Base-by-base conservation (phyloP, 768 basidiomycete species). In the Rhodosporidiobolus odoratus region DNA sequence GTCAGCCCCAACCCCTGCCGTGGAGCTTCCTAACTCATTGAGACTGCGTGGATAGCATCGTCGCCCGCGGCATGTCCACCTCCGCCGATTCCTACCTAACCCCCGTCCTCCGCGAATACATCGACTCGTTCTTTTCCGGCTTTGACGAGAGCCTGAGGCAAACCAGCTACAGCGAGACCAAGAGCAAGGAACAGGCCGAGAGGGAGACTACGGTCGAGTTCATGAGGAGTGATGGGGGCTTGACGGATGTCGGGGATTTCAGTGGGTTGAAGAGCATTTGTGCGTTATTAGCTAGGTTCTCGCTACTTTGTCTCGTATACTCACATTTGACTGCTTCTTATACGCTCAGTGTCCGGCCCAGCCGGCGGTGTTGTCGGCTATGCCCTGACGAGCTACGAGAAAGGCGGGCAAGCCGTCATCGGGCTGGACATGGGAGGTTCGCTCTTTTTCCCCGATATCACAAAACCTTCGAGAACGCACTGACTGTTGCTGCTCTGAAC, bases 331-430 rank as follows among this genome's bases (percentile, higher is more conserved):
- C 19, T 2, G 7, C 60, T 2, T 5, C 19, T 45, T 45, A 45
- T 3, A 12, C 41, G 41, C 17, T 27, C 41, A 59, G 58, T 70
- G 10, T 67, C 62, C 3, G 80, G 81, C 3, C 95, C 95, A 0
- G 95, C 95, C 0, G 95, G 95, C 3, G 95, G 95, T 5, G 94
- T 97, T 8, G 95, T 98, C 0, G 95, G 95, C 0, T 95, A 90
- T 76, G 92, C 94, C 0, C 81, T 92, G 74, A 94, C 91, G 4
- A 81, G 81, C 32, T 96, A 92, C 89, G 92, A 93, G 84, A 84
- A 60, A 81, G 86, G 72, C 79, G 63, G 16, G 32, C 19, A n/a
- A n/a, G 64, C 69, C 2, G 62, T 71, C 34, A 54, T 74, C 35
- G 73, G 61, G 4, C 48, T 62, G 9, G 61, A 62, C 37, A 62